phyloP scores from a whole-genome alignment of 306 rosid species.

The Vigna angularis region DNA sequence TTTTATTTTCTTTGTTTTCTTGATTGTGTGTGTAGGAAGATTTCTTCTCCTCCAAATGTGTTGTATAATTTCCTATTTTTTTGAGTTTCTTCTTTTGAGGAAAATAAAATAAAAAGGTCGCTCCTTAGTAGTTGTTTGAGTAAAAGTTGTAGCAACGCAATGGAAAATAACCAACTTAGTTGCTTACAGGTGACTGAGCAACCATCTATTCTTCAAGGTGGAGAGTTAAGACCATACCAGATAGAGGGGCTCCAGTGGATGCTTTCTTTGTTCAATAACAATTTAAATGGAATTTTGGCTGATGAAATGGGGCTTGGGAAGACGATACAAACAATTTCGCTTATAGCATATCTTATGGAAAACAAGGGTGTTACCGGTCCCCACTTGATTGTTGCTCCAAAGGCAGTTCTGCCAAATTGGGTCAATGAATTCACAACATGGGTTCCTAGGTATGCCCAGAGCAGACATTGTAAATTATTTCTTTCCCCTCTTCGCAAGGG shows the following conservation, averaged over 20 bases:
- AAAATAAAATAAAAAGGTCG: constrained; percentile 12
- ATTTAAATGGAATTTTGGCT: constrained; percentile 96
- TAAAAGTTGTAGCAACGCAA: constrained; percentile 27
- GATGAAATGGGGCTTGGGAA: constrained; percentile 99
- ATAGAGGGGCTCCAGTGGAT: constrained; percentile 99
- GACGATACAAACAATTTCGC: constrained; percentile 95
- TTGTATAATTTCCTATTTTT: not conserved
- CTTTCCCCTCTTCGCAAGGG: constrained; percentile 26
- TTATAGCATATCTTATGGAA: constrained; percentile 87
- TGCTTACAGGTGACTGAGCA: constrained; percentile 88
- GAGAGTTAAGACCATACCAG: constrained; percentile 93
- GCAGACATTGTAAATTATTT: constrained; percentile 27
- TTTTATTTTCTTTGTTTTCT: constrained; percentile 26
- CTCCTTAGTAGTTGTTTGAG: constrained; percentile 33
- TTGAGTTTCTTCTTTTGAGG: constrained; percentile 9
- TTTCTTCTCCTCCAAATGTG: constrained; percentile 29
- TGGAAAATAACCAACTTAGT: constrained; percentile 45
- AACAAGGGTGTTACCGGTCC: constrained; percentile 93
- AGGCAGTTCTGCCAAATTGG: constrained; percentile 99
- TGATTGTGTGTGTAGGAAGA: constrained; percentile 5
- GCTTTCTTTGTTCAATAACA: constrained; percentile 96
- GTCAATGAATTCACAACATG: constrained; percentile 84
- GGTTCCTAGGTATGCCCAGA: constrained; percentile 84
- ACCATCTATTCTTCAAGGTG: constrained; percentile 94
- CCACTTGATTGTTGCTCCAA: constrained; percentile 97